These are phyloP conservation scores for Lanzia echinophila DNA, from an alignment of 2,329 filamentous ascomycete species.

Conservation along the genomic window DNA sequence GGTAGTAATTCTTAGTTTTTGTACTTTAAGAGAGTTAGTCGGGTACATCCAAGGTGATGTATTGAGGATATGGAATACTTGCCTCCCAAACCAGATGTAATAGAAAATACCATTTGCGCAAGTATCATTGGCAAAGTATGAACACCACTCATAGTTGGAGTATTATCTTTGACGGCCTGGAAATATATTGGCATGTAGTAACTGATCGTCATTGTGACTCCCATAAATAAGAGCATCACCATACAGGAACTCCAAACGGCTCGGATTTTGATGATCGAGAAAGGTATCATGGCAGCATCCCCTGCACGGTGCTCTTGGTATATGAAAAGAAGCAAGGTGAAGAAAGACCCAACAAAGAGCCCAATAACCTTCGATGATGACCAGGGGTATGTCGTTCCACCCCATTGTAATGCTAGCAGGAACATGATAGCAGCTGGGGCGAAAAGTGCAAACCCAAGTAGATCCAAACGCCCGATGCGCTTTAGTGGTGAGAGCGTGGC, in stretches of 20 bases:
- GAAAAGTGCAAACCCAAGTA: slow-evolving; percentile 29
- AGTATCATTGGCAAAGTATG: slow-evolving; percentile 36
- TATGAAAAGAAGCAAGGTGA: slow-evolving; percentile 18
- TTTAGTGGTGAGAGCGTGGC: background rate
- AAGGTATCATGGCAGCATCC: slow-evolving; percentile 23
- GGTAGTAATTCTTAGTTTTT: slow-evolving; percentile 29
- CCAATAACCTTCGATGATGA: slow-evolving; percentile 17
- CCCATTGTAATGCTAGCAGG: slow-evolving; percentile 30
- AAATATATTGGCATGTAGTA: slow-evolving; percentile 45
- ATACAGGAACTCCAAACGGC: slow-evolving; percentile 8
- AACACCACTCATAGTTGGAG: slow-evolving; percentile 33
- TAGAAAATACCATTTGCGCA: slow-evolving; percentile 12
- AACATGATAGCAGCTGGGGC: slow-evolving; percentile 29
- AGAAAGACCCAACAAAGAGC: slow-evolving; percentile 15
- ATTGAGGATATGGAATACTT: background rate
- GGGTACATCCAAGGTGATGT: too few species aligned
- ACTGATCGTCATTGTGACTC: slow-evolving; percentile 20
- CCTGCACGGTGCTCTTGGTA: slow-evolving; percentile 19
- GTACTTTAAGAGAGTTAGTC: slow-evolving; percentile 15
- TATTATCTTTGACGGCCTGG: slow-evolving; percentile 37
- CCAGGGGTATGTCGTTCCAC: slow-evolving; percentile 29
- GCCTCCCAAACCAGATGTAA: background rate
- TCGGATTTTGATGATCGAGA: slow-evolving; percentile 14
- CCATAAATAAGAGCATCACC: background rate
- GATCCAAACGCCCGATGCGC: slow-evolving; percentile 24